Conservation (phyloP, 139 green algal species). For the Chlorella sp. region DNA sequence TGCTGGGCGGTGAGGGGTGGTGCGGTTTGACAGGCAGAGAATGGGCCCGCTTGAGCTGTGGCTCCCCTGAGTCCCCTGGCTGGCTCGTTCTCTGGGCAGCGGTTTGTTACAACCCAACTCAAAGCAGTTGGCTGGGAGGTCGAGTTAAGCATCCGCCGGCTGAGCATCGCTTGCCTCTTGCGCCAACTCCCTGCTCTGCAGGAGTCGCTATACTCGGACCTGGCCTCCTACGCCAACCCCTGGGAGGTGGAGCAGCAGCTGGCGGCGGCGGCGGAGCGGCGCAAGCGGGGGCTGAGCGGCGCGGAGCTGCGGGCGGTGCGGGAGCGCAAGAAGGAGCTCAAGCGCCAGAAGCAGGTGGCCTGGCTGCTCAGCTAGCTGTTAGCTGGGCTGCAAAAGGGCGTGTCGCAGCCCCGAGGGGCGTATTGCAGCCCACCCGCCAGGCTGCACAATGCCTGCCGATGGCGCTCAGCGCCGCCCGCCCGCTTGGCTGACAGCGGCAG, state of each 20-base stretch:
- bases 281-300: constrained; percentile 20
- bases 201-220: constrained; percentile 43
- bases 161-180: neutral
- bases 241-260: constrained; percentile 35
- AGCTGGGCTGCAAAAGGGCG: neutral
- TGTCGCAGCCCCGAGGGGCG: neutral
- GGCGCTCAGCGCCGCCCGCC: no score
- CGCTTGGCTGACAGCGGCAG: no score
- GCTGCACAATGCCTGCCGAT: no score
- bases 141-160: neutral
- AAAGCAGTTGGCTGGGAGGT: neutral
- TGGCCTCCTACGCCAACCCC: constrained; percentile 28
- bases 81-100: neutral
- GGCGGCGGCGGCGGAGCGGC: constrained; percentile 11
- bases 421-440: neutral
- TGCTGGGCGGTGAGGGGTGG: neutral
- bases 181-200: no score
- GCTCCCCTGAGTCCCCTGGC: neutral
- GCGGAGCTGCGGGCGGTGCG: constrained; percentile 16
- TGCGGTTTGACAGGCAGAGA: neutral
- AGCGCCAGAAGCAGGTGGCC: constrained; percentile 31
- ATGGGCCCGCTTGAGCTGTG: neutral
- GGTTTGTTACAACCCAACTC: neutral
- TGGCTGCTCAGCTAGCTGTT: constrained; percentile 28
- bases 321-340: constrained; percentile 27